Evolutionary conservation across 176 grass and related monocot species (phyloP).

Genomic region (Puccinellia tenuiflora): DNA sequence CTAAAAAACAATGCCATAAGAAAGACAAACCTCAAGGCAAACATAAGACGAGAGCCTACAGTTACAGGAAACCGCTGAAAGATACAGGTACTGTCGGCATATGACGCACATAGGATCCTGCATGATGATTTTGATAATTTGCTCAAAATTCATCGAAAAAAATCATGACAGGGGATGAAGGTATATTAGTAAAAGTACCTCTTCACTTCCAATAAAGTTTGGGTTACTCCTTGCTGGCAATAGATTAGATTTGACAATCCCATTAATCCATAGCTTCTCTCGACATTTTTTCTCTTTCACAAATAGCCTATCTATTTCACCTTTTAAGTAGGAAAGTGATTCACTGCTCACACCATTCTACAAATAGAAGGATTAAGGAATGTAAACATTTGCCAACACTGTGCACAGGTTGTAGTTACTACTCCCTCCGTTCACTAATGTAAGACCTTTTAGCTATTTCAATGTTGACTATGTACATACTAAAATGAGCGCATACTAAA

Average conservation of each 20-base stretch:
- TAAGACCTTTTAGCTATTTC: no score
- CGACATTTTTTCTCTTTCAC: slow-evolving; percentile 62
- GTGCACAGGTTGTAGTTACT: neutral
- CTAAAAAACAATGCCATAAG: slow-evolving; percentile 4
- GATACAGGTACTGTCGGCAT: slow-evolving; percentile 86
- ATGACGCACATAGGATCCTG: slow-evolving; percentile 88
- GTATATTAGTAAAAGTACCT: slow-evolving; percentile 41
- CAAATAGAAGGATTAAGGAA: neutral
- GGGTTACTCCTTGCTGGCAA: slow-evolving; percentile 57
- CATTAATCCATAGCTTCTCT: slow-evolving; percentile 77
- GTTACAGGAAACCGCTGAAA: slow-evolving; percentile 73
- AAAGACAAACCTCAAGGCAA: slow-evolving; percentile 68
- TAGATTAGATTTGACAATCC: slow-evolving; percentile 57
- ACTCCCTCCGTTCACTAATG: no score
- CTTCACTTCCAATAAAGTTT: slow-evolving; percentile 76
- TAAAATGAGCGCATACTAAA: no score
- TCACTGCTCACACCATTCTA: slow-evolving; percentile 54
- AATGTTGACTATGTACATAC: no score
- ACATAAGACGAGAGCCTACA: slow-evolving; percentile 67
- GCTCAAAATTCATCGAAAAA: slow-evolving; percentile 21
- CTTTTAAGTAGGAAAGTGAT: slow-evolving; percentile 58
- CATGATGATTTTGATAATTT: slow-evolving; percentile 22
- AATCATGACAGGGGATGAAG: neutral
- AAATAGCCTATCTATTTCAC: slow-evolving; percentile 72
- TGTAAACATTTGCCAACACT: neutral